phyloP scores from a whole-genome alignment of 108 stramenopile species.

The Licmophora abbreviata region DNA sequence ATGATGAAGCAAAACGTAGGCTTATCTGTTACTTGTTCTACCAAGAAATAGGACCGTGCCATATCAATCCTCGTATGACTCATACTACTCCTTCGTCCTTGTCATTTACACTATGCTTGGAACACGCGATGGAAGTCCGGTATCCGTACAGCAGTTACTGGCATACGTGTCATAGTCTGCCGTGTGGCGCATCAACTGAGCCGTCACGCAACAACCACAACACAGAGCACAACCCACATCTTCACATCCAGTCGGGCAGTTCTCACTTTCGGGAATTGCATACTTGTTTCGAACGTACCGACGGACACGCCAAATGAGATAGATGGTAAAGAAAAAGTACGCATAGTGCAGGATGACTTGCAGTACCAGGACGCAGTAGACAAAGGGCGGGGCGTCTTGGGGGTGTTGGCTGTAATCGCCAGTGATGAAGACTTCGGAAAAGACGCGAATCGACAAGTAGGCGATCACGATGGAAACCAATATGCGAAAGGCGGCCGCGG shows the following conservation, averaged over 20 bases:
- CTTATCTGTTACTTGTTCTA: too few species aligned
- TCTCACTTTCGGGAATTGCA: constrained; percentile 12
- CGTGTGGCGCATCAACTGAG: constrained; percentile 21
- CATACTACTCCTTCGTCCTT: too few species aligned
- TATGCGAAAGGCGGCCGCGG: neutral
- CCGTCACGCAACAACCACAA: constrained; percentile 15
- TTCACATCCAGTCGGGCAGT: constrained; percentile 13
- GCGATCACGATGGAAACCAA: neutral
- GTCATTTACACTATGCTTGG: constrained; percentile 1
- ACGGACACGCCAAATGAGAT: constrained; percentile 3
- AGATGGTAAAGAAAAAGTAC: neutral
- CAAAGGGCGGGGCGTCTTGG: neutral
- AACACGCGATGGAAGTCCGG: constrained; percentile 16
- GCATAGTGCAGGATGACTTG: neutral
- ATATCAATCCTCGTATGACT: too few species aligned
- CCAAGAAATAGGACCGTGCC: too few species aligned
- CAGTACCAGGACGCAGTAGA: neutral
- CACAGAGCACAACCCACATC: constrained; percentile 16
- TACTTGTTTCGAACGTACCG: constrained; percentile 10
- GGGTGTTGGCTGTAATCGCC: too few species aligned
- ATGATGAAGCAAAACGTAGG: too few species aligned
- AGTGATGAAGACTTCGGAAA: neutral
- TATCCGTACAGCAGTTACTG: constrained; percentile 18
- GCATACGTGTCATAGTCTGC: constrained; percentile 18
- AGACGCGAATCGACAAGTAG: neutral